Evolutionary conservation across 208 protist genomes (phyloP).

Genomic region (Trypanosoma platydactyli): DNA sequence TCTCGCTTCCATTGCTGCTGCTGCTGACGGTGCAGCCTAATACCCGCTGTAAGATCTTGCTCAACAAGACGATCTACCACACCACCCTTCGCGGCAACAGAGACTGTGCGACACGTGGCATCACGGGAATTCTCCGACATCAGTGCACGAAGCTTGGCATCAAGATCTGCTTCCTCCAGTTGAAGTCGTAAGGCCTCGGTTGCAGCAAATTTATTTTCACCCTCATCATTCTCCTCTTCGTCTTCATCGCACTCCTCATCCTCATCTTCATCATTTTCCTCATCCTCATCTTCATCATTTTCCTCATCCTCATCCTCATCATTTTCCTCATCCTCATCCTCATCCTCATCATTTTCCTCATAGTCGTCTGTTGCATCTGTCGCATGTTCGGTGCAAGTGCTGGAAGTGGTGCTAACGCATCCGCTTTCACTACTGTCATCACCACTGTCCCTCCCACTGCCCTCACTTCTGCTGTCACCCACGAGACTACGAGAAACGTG

Average conservation of each 20-base stretch:
- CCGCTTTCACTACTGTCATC: constrained; percentile 1
- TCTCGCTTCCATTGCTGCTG: not conserved
- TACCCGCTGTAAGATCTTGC: constrained; percentile 21
- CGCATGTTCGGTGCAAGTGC: not conserved
- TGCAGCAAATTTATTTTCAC: constrained; percentile 14
- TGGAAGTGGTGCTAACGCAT: not conserved
- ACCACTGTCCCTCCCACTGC: not conserved
- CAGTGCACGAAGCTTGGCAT: constrained; percentile 20
- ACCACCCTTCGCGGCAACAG: not conserved
- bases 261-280: constrained; percentile 17
- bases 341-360: constrained; percentile 19
- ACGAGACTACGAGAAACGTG: not conserved
- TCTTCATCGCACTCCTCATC: constrained; percentile 16
- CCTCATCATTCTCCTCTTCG: constrained; percentile 15
- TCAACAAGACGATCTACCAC: constrained; percentile 18
- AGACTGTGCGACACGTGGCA: not conserved
- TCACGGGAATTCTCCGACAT: constrained; percentile 20
- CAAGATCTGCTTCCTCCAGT: constrained; percentile 23
- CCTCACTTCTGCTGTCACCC: not conserved
- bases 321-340: constrained; percentile 13
- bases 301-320: constrained; percentile 20
- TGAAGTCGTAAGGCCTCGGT: constrained; percentile 16
- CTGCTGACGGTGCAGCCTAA: constrained; percentile 25
- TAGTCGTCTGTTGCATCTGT: constrained; percentile 11
- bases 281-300: constrained; percentile 16